Percentiles rank a stretch among this genome's conserved stretches.
Conservation (phyloP, 306 rosid species). For the Aeschynomene evenia region DNA sequence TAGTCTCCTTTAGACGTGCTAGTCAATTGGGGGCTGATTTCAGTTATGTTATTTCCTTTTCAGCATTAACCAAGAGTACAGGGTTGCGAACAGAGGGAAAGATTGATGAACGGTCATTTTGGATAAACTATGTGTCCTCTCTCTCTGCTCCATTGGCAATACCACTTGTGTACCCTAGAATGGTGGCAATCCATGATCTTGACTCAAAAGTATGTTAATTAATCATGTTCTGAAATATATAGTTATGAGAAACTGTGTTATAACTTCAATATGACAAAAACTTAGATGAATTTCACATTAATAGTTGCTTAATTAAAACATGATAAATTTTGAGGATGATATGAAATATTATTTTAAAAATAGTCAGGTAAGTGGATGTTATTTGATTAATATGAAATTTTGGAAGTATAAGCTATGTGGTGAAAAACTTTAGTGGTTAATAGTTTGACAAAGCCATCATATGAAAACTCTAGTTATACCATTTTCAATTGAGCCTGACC, state of each 20-base stretch:
- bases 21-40: slow-evolving; percentile 28
- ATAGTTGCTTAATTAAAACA: slow-evolving; percentile 16
- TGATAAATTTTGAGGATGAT: slow-evolving; percentile 20
- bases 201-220: slow-evolving; percentile 62
- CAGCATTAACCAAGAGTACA: slow-evolving; percentile 85
- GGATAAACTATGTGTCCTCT: slow-evolving; percentile 81
- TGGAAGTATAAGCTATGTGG: neutral
- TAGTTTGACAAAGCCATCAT: neutral
- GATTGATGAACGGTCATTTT: slow-evolving; percentile 87
- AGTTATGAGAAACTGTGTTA: slow-evolving; percentile 20
- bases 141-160: slow-evolving; percentile 82
- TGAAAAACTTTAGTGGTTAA: neutral
- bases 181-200: slow-evolving; percentile 82
- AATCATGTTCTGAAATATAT: neutral
- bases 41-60: slow-evolving; percentile 31
- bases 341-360: neutral
- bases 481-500: slow-evolving; percentile 1
- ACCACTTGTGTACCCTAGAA: slow-evolving; percentile 94
- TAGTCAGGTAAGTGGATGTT: neutral
- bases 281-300: neutral
- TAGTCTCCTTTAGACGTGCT: slow-evolving; percentile 14
- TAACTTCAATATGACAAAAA: slow-evolving; percentile 4
- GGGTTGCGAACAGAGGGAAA: slow-evolving; percentile 85
- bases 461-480: neutral
- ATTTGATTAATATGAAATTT: slow-evolving; percentile 9